A percentile compares a stretch with the other conserved stretches of the same genome.
Conservation (phyloP, 805 yeast species). For the Saccharomycopsis synnaedendra region DNA sequence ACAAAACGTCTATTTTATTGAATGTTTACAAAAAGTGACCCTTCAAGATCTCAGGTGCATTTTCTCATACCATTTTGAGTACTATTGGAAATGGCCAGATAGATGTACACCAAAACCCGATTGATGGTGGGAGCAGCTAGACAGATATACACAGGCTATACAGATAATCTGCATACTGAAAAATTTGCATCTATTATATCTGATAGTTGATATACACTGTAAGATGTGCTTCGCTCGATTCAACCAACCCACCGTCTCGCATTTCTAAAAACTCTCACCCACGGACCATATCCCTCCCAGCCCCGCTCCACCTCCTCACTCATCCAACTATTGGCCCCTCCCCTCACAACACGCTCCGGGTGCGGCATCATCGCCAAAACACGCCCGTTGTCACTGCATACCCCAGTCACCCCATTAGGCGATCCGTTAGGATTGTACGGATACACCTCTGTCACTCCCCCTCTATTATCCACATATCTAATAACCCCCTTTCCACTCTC, state of each 20-base stretch:
- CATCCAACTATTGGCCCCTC: conserved; percentile 86
- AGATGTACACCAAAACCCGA: too few species aligned
- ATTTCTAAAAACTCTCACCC: conserved; percentile 86
- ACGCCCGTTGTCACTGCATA: conserved; percentile 82
- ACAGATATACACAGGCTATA: not conserved
- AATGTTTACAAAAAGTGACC: too few species aligned
- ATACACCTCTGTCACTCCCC: conserved; percentile 66
- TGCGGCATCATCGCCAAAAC: conserved; percentile 99
- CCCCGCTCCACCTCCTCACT: conserved; percentile 42
- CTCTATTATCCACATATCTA: conserved; percentile 86
- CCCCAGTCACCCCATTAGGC: conserved; percentile 86
- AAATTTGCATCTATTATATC: not conserved
- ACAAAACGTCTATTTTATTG: too few species aligned
- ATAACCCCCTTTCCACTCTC: conserved; percentile 48
- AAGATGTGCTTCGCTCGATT: not conserved
- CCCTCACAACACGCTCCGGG: conserved; percentile 88
- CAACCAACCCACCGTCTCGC: conserved; percentile 87
- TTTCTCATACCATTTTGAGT: too few species aligned
- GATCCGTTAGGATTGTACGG: conserved; percentile 98
- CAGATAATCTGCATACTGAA: not conserved
- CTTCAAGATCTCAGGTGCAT: too few species aligned
- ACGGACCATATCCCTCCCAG: conserved; percentile 87
- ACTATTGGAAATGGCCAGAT: too few species aligned
- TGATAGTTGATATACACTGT: not conserved
- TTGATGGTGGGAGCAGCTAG: too few species aligned